Conservation (phyloP, 108 stramenopile genomes). For the Pseudonitzschia pungens region DNA sequence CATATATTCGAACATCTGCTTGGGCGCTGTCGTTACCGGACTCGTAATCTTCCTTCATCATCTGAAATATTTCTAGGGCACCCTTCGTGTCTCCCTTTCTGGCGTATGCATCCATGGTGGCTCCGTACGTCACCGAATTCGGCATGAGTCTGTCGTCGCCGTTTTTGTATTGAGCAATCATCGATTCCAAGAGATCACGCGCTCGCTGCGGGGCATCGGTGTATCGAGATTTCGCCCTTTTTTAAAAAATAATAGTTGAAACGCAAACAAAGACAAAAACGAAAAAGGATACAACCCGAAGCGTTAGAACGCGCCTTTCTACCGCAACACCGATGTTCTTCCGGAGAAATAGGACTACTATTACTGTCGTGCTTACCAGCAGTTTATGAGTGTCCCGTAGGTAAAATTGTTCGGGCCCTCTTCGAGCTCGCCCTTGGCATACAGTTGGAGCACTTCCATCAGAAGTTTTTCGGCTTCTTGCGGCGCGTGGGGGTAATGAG, state of each 20-base stretch:
- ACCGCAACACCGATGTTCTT: background rate
- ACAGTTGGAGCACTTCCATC: background rate
- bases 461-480: conserved; percentile 11
- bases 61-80: background rate
- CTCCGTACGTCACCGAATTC: conserved; percentile 67
- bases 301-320: background rate
- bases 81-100: conserved; percentile 56
- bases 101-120: conserved; percentile 82
- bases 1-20: background rate
- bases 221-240: background rate
- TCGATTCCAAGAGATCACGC: background rate
- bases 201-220: background rate
- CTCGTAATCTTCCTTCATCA: conserved; percentile 13
- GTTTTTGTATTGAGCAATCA: conserved; percentile 1
- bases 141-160: background rate
- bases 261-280: background rate
- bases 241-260: background rate
- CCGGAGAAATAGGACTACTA: background rate
- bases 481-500: background rate
- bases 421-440: background rate
- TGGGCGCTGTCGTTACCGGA: background rate
- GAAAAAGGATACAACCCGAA: background rate
- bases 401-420: conserved; percentile 7
- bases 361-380: background rate
- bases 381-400: conserved; percentile 7